Base-by-base conservation (phyloP, 148 eudicot genomes). In the Rhododendron ferrugineum region DNA sequence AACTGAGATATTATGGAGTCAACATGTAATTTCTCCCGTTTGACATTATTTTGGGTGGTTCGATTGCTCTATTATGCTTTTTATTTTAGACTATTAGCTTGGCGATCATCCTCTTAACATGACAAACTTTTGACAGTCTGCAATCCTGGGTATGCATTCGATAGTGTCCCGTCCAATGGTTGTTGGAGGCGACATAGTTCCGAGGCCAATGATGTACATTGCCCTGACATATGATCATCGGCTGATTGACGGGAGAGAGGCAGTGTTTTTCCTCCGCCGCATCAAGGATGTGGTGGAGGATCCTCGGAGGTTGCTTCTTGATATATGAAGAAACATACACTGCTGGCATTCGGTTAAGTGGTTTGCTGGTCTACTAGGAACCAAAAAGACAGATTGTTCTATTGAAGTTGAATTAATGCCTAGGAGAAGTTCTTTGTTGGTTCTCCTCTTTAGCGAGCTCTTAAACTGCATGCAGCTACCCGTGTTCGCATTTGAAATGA, bases 211-310 rank as follows among this genome's bases (percentile, higher is more conserved):
- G 98, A 97, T 97, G 98, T 91, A 94, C 88, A 89, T 97, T 85
- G 99, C 99, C 64, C 90, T 97, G 84, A 94, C 99, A 60, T 97
- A 97, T 83, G 99, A 97, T 84, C 99, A 97, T 88, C 83, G 98
- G 88, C 94, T 97, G 83, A 94, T 97, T 85, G 99, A 95, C 79
- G 98, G 98, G 36, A 97, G 99, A 92, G 99, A 97, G 94, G 99
- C 99, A 0, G 98, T 93, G 15, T 93, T 93, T 88, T 97, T 97
- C 90, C 85, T 97, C 82, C 94, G 99, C 62, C 96, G 97, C 70
- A 92, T 97, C 83, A 97, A 97, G 86, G 99, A 97, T 85, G 96
- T 95, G 80, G 94, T 97, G 11, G 98, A 97, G 89, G 99, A 95
- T 87, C 99, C 99, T 64, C 92, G 96, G 87, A 91, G 99, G 91